A percentile compares a stretch with the other conserved stretches of the same genome.
These are phyloP conservation scores for Neoascochyta sp. DNA, from an alignment of 2,329 filamentous ascomycete species.

Conservation along the genomic window DNA sequence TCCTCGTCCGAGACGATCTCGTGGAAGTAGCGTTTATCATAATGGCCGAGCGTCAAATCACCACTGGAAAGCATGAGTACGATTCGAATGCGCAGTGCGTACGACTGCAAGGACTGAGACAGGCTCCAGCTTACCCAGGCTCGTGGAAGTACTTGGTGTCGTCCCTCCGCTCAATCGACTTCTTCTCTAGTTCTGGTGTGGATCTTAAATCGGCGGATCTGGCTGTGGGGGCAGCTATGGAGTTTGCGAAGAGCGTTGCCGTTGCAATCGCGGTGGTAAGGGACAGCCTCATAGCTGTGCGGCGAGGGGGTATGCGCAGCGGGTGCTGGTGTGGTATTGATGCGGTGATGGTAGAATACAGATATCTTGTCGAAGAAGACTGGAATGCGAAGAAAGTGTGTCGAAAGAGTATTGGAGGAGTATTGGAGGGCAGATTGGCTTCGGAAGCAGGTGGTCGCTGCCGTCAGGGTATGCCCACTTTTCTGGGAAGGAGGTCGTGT, in stretches of 20 bases:
- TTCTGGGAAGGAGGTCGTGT: slow-evolving; percentile 5
- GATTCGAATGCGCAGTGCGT: no score
- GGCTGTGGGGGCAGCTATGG: slow-evolving; percentile 20
- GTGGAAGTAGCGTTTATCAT: slow-evolving; percentile 68
- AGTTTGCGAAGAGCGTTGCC: slow-evolving; percentile 16
- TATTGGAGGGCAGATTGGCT: neutral
- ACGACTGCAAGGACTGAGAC: neutral
- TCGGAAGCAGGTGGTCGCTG: no score
- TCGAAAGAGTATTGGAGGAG: no score
- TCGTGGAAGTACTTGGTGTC: slow-evolving; percentile 40
- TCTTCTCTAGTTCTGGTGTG: neutral
- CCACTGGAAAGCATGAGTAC: slow-evolving; percentile 20
- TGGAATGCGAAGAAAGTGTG: no score
- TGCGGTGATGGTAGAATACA: slow-evolving; percentile 5
- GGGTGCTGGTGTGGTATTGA: slow-evolving; percentile 4
- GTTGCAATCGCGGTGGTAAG: slow-evolving; percentile 19
- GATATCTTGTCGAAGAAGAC: no score
- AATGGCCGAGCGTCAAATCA: slow-evolving; percentile 62
- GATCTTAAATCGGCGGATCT: neutral
- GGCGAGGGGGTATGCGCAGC: no score
- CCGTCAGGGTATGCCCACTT: no score
- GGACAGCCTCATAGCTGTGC: slow-evolving; percentile 23
- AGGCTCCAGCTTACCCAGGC: slow-evolving; percentile 31
- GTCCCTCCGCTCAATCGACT: slow-evolving; percentile 5
- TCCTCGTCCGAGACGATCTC: slow-evolving; percentile 62